Evolutionary conservation across 2,329 filamentous ascomycete genomes (phyloP), one percentile per base, ranked within the genome.

Genomic region (Lasiodiplodia hormozganensis): DNA sequence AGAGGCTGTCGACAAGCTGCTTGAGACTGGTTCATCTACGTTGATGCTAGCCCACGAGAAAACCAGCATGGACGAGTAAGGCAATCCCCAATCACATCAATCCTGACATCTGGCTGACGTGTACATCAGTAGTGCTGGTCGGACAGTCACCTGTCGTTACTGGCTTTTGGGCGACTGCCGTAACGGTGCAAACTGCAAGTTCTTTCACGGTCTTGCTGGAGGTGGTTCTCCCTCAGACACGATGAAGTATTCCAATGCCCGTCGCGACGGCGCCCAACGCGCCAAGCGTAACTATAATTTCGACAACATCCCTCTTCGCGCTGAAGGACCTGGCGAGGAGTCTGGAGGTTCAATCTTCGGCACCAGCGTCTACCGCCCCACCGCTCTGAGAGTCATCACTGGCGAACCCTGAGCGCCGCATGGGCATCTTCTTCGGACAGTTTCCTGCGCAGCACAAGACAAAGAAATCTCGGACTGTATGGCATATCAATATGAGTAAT

Each of bases 151-250:
- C 51, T 68, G 66, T 36, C 66, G 66, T 25, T 68, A 49, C 66
- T 68, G 66, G 66, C 28, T 28, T n/a, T n/a, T 23, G 18, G 66
- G 66, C 21, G n/a, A 62, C 49, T 68, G 66, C 49, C 43, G 49
- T 23, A 36, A 68, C 25, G 65, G 53, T 21, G n/a, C 4, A n/a
- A 31, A 38, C 43, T 67, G 65, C 40, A 51, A 21, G 31, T 67
- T 36, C 31, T 18, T 52, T 60, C 65, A 67, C 21, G 18, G 14
- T 14, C 21, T 34, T 18, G 38, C 18, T 21, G 18, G 5, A 2
- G 38, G 11, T 31, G 14, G n/a, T 36, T 25, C 18, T 49, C 16
- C 18, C 56, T 18, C 21, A 2, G 23, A 16, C 3, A 36, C 36
- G 16, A 40, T 12, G 36, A 11, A 23, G 53, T 21, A 34, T 8